Evolutionary conservation across 257 asterid species (phyloP), one percentile per base, ranked within the genome.

Genomic region (Penstemon eatonii): DNA sequence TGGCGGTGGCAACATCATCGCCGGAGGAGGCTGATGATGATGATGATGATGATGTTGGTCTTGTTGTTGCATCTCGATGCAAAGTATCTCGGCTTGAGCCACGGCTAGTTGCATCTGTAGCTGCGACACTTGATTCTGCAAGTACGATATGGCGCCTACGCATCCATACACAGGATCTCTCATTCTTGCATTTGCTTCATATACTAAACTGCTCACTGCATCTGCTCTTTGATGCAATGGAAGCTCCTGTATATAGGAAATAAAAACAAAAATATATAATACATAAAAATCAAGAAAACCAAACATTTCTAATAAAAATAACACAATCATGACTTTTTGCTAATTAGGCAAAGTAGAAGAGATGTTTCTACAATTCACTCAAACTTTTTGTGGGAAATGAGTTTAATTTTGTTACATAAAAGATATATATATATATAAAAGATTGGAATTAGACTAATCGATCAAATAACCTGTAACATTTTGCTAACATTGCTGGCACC

Each of bases 401-500:
- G n/a, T n/a, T n/a, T n/a, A n/a, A n/a, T n/a, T n/a, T n/a, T n/a
- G n/a, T n/a, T n/a, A n/a, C n/a, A n/a, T n/a, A n/a, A n/a, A n/a
- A n/a, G n/a, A n/a, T n/a, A n/a, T n/a, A n/a, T n/a, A n/a, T n/a
- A n/a, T n/a, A n/a, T n/a, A n/a, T n/a, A n/a, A n/a, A n/a, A n/a
- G 33, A 25, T 25, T 25, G 33, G 2, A 25, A 25, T 25, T 25
- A 25, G 33, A 25, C 33, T 15, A 2, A 25, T 25, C 33, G 15
- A 49, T 7, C 5, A 55, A 15, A 19, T 56, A 56, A 68, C 98
- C 96, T 92, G 98, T 65, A 92, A 81, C 95, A 92, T 92, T 86
- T 92, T 92, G 92, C 94, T 86, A 66, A 92, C 82, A 41, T 92
- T 92, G 82, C 98, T 92, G 54, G 98, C 96, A 59, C 96, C 98